Base-by-base conservation (phyloP, 2,329 filamentous ascomycete species). In the Xylariaceae sp. region DNA sequence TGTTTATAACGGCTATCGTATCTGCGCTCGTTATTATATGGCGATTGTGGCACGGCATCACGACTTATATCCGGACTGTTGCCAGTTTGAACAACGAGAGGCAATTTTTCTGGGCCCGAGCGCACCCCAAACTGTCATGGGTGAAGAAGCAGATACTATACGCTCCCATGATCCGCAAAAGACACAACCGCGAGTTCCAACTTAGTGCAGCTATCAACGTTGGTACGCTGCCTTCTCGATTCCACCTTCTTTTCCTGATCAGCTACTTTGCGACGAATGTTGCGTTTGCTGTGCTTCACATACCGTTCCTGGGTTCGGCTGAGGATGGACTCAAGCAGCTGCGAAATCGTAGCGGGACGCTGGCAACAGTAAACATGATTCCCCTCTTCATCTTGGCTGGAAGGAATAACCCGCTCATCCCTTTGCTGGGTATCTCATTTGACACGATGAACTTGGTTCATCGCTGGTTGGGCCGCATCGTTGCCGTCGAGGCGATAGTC, bases 401-500 rank as follows among this genome's bases (percentile, higher is more conserved):
- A 42, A 80, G 88, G 63, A 91, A 91, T 74, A 91, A 91, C 72
- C 87, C 87, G 27, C 76, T 92, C 60, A 89, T 91, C 67, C 76
- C 76, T 57, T 74, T 87, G 61, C 77, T 89, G 51, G 83, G 84
- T 58, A 84, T 91, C 60, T 88, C 86, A 3, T 92, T 91, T 69
- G 88, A 92, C 70, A 89, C 86, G 1, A 91, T 88, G 77, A 92
- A 91, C 73, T 72, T 92, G 58, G 76, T 91, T 55, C 88, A 92
- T 71, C 81, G 88, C 58, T 91, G 88, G 88, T 80, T 90, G 59
- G 88, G 88, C 63, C 83, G 88, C 40, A 88, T 91, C 56, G 86
- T 88, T 30, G 78, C 87, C 19, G 72, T 89, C 11, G 86, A 92
- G 68, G 77, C 84, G 7, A 62, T 91, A 41, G 74, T 80, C 32